These are phyloP conservation scores for Rhizopus stolonifer DNA, from an alignment of 371 early-diverging fungal genomes.

Conservation along the genomic window DNA sequence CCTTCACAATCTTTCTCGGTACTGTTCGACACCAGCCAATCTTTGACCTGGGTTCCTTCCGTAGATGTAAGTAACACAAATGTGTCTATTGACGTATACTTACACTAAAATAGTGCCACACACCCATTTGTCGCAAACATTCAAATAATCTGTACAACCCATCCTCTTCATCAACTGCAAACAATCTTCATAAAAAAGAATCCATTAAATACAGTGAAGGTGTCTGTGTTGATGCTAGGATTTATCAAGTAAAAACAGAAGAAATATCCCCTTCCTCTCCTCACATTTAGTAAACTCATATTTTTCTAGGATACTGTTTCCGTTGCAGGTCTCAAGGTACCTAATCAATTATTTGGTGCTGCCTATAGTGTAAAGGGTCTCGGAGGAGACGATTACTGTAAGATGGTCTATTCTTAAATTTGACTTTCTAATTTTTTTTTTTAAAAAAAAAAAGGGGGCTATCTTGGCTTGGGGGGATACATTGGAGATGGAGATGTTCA, in stretches of 20 bases:
- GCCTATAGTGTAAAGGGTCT: conserved; percentile 44
- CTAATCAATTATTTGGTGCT: conserved; percentile 41
- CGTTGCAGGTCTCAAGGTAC: conserved; percentile 36
- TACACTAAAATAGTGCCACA: conserved; percentile 31
- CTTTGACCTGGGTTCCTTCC: conserved; percentile 48
- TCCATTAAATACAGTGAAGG: conserved; percentile 40
- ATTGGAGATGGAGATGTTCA: conserved; percentile 34
- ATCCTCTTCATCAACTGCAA: conserved; percentile 34
- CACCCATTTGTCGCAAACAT: conserved; percentile 29
- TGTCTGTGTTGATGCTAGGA: conserved; percentile 39
- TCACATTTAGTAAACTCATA: no score
- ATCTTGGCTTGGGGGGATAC: conserved; percentile 43
- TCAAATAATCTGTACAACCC: conserved; percentile 29
- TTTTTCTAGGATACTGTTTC: conserved; percentile 37
- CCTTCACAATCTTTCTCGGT: conserved; percentile 45
- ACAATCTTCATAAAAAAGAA: conserved; percentile 36
- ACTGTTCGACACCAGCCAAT: conserved; percentile 40
- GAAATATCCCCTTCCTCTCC: no score
- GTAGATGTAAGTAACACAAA: conserved; percentile 18
- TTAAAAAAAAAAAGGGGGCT: conserved; percentile 40
- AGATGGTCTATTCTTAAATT: conserved; percentile 2
- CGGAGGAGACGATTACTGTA: conserved; percentile 36
- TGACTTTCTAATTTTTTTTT: neutral
- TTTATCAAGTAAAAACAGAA: conserved; percentile 33
- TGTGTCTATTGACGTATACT: no score